These are phyloP conservation scores for Clarireedia paspali DNA, from an alignment of 2,329 filamentous ascomycete genomes.

Conservation along the genomic window DNA sequence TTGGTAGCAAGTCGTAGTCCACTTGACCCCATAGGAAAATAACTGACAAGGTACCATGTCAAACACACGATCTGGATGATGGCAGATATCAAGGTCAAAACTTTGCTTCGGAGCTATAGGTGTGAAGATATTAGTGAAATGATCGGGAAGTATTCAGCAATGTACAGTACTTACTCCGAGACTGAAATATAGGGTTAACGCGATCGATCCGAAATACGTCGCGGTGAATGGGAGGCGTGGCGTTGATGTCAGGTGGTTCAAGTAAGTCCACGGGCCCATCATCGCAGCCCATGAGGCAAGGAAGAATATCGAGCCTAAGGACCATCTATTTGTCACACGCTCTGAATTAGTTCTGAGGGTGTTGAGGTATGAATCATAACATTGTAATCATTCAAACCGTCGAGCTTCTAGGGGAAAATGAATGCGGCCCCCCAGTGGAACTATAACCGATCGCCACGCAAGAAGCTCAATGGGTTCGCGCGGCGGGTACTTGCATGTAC, in stretches of 20 bases:
- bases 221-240: constrained; percentile 85
- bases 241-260: constrained; percentile 75
- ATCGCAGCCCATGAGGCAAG: constrained; percentile 87
- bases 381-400: not conserved
- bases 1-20: constrained; percentile 79
- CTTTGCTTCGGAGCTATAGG: constrained; percentile 67
- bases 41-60: constrained; percentile 91
- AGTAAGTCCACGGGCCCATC: constrained; percentile 82
- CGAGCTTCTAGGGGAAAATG: not conserved
- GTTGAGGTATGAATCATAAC: constrained; percentile 15
- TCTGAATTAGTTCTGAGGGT: constrained; percentile 21
- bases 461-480: constrained; percentile 21
- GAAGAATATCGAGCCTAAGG: constrained; percentile 84
- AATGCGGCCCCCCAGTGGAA: not conserved
- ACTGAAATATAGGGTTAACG: constrained; percentile 83
- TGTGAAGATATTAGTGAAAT: constrained; percentile 16
- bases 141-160: not conserved
- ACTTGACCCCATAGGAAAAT: constrained; percentile 93
- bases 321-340: constrained; percentile 62
- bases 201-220: constrained; percentile 90
- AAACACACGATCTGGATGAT: constrained; percentile 77
- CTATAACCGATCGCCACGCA: not conserved
- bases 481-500: constrained; percentile 32
- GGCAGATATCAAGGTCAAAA: constrained; percentile 78
- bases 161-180: constrained; percentile 64